Evolutionary conservation across 1,284 basidiomycete genomes (phyloP), one percentile per base, ranked within the genome.

Genomic region (Mycosarcoma maydis): DNA sequence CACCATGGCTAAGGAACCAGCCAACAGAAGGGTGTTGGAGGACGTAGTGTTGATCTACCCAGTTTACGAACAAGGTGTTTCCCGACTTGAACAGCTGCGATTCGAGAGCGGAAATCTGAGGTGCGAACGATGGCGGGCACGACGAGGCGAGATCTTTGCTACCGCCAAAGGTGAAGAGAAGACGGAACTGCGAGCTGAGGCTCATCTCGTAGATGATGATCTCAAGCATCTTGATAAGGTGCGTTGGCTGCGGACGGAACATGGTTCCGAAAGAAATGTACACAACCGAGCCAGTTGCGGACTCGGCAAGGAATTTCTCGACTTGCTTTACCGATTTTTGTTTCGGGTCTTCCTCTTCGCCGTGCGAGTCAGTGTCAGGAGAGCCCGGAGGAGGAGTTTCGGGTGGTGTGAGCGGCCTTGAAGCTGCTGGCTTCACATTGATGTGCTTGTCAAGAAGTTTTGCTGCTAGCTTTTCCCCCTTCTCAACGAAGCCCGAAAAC

Each of bases 251-350:
- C 3, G 47, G 47, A 7, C 47, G 37, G 47, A 49, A 49, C 47
- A 49, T 49, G 26, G 47, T 49, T 23, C 47, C 47, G 20, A 49
- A 49, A 7, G 47, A 49, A 20, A 49, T 41, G 47, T 49, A 49
- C 8, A 49, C 34, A 6, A 49, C 47, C 37, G 47, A 49, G 17
- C 47, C 37, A 13, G 19, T 8, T 1, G 27, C 24, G 5, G 36
- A 37, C 9, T 13, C n/a, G 19, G 36, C 14, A 5, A 49, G 39
- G 38, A 40, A 49, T 11, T 17, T 17, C 9, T n/a, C n/a, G 10
- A 49, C 47, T 6, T 49, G 37, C 14, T 23, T 27, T 27, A 24
- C 13, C 29, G 34, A 11, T 16, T 34, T 34, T 34, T 24, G 11
- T 37, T n/a, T 19, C 29, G 20, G 22, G 19, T 22, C 32, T 19